Evolutionary conservation across 768 basidiomycete species (phyloP).

Genomic region (Panellus pusillus): DNA sequence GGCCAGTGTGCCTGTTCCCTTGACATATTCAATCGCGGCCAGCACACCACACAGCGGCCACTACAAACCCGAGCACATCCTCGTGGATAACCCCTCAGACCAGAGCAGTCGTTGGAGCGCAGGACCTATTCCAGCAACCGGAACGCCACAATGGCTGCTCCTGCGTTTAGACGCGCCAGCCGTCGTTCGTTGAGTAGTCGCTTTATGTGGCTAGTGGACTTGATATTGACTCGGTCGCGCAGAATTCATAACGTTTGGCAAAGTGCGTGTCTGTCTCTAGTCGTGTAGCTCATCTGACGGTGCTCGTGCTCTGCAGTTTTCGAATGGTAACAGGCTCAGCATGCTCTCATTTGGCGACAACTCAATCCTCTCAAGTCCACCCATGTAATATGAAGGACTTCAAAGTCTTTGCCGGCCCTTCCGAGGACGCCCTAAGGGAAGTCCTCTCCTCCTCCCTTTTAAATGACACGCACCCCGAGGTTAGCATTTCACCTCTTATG

Average conservation of each 20-base stretch:
- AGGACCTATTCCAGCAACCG: conserved; percentile 49
- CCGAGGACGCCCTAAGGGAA: conserved; percentile 67
- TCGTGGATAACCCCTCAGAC: conserved; percentile 62
- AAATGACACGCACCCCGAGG: conserved; percentile 62
- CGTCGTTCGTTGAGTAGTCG: conserved; percentile 61
- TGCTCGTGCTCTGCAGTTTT: conserved; percentile 33
- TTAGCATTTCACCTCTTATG: too few species aligned
- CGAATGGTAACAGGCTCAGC: conserved; percentile 36
- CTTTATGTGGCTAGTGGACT: conserved; percentile 1
- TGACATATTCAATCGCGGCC: conserved; percentile 53
- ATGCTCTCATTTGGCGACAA: not conserved
- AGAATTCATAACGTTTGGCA: conserved; percentile 82
- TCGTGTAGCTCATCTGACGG: conserved; percentile 14
- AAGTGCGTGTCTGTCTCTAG: conserved; percentile 45
- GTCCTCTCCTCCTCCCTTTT: conserved; percentile 62
- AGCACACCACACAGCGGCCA: conserved; percentile 72
- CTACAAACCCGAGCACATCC: conserved; percentile 70
- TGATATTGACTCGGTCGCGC: not conserved
- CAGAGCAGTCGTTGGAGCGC: conserved; percentile 77
- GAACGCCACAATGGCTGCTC: conserved; percentile 68
- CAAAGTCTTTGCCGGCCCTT: conserved; percentile 65
- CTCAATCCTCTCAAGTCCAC: conserved; percentile 52
- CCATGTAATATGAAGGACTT: conserved; percentile 88
- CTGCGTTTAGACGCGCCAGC: conserved; percentile 59
- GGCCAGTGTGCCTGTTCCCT: conserved; percentile 24